phyloP scores from a whole-genome alignment of 306 rosid species.

The Dalbergia oliveri region DNA sequence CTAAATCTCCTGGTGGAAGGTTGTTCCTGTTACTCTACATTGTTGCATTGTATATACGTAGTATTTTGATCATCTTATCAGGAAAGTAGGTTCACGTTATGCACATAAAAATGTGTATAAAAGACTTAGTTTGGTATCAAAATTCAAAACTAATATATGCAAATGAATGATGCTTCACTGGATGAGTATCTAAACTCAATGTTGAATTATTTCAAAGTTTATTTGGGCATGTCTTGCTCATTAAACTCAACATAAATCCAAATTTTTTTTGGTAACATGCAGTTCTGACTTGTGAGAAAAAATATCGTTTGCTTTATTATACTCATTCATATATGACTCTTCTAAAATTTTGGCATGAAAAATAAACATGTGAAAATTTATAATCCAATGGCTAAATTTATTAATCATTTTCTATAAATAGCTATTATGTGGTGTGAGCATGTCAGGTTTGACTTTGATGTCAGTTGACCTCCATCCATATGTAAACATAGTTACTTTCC shows the following conservation, averaged over 20 bases:
- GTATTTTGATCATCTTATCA: slow-evolving; percentile 12
- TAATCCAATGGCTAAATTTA: slow-evolving; percentile 6
- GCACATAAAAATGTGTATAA: too few species aligned
- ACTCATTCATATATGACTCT: slow-evolving; percentile 2
- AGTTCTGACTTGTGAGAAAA: slow-evolving; percentile 1
- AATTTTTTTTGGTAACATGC: background rate
- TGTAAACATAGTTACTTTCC: background rate
- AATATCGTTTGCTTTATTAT: slow-evolving; percentile 14
- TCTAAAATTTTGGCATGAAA: background rate
- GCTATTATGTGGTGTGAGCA: background rate
- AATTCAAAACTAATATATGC: background rate
- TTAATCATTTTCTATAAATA: background rate
- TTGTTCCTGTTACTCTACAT: slow-evolving; percentile 40
- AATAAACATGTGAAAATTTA: background rate
- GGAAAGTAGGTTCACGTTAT: background rate
- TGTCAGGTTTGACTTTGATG: slow-evolving; percentile 3
- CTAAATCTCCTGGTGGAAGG: slow-evolving; percentile 99
- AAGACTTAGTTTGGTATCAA: too few species aligned
- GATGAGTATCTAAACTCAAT: background rate
- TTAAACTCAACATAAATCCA: background rate
- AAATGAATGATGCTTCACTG: background rate
- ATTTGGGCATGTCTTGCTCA: slow-evolving; percentile 9
- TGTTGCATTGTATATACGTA: slow-evolving; percentile 34
- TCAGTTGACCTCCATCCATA: background rate
- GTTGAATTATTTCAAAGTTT: background rate